Evolutionary conservation across 1,284 basidiomycete species (phyloP).

Genomic region (Puccinia hordei): DNA sequence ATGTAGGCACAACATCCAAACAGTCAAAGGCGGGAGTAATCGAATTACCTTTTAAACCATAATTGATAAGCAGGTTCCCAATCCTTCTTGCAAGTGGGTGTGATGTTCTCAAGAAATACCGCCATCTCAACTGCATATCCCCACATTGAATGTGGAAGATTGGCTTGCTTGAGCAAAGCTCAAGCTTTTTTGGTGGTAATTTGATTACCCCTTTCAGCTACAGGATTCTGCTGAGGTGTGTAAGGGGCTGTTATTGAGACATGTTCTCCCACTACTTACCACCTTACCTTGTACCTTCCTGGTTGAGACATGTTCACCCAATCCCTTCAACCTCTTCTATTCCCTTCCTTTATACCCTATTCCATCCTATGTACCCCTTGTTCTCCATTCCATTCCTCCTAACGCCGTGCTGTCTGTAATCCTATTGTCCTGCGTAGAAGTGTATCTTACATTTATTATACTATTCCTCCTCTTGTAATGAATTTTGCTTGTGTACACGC

Average conservation of each 20-base stretch:
- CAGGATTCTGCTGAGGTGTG: conserved; percentile 58
- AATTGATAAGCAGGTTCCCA: neutral
- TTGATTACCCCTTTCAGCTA: conserved; percentile 55
- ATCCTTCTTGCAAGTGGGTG: conserved; percentile 47
- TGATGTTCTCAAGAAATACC: conserved; percentile 59
- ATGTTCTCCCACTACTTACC: too few relatives aligned
- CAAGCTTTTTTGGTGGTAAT: conserved; percentile 56
- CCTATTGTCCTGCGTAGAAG: too few relatives aligned
- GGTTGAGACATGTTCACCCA: too few relatives aligned
- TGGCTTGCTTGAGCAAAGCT: conserved; percentile 56
- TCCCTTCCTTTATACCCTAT: too few relatives aligned
- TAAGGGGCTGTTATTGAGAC: conserved; percentile 61
- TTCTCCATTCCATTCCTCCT: too few relatives aligned
- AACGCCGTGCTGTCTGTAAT: too few relatives aligned
- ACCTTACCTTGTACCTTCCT: too few relatives aligned
- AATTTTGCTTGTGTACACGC: too few relatives aligned
- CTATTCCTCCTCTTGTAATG: too few relatives aligned
- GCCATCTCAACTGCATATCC: conserved; percentile 57
- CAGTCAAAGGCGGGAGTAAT: neutral
- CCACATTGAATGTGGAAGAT: conserved; percentile 59
- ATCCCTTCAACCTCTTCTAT: too few relatives aligned
- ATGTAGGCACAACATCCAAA: neutral
- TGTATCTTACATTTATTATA: too few relatives aligned
- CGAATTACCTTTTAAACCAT: neutral
- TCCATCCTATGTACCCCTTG: too few relatives aligned